These are phyloP conservation scores for Puccinia horiana DNA, from an alignment of 1,284 basidiomycete genomes.

Conservation along the genomic window DNA sequence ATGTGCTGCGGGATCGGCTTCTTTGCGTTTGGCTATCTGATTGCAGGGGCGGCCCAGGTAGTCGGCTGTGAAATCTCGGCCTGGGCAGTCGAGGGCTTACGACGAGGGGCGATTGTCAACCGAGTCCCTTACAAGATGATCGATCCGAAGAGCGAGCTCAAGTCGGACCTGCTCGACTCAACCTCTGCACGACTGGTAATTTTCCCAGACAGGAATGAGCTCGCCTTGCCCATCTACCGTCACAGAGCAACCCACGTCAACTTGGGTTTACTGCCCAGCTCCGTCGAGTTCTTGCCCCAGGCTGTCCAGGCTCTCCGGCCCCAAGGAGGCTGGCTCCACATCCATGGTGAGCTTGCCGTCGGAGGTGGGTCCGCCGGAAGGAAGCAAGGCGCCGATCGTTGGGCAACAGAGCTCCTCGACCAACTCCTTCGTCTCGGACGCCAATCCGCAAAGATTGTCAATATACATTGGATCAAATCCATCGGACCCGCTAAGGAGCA, in stretches of 20 bases:
- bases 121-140: neutral
- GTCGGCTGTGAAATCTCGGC: slow-evolving; percentile 34
- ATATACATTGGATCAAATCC: slow-evolving; percentile 33
- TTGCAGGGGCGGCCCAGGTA: slow-evolving; percentile 29
- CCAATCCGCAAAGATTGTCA: neutral
- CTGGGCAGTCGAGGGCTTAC: slow-evolving; percentile 39
- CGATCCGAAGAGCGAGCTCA: neutral
- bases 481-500: slow-evolving; percentile 34
- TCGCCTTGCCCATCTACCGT: slow-evolving; percentile 6
- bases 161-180: neutral
- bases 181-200: slow-evolving; percentile 4
- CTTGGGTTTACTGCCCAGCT: slow-evolving; percentile 36
- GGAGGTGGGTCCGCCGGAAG: slow-evolving; percentile 6
- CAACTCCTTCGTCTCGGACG: neutral
- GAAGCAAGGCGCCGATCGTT: neutral
- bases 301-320: slow-evolving; percentile 30
- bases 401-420: neutral
- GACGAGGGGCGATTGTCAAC: slow-evolving; percentile 23
- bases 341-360: slow-evolving; percentile 40
- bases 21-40: slow-evolving; percentile 27
- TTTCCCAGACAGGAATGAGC: neutral
- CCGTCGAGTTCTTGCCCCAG: slow-evolving; percentile 32
- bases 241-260: slow-evolving; percentile 39
- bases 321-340: slow-evolving; percentile 41
- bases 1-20: slow-evolving; percentile 45